Base-by-base conservation (phyloP, 176 grass and related monocot species). In the Echinochloa phyllopogon region DNA sequence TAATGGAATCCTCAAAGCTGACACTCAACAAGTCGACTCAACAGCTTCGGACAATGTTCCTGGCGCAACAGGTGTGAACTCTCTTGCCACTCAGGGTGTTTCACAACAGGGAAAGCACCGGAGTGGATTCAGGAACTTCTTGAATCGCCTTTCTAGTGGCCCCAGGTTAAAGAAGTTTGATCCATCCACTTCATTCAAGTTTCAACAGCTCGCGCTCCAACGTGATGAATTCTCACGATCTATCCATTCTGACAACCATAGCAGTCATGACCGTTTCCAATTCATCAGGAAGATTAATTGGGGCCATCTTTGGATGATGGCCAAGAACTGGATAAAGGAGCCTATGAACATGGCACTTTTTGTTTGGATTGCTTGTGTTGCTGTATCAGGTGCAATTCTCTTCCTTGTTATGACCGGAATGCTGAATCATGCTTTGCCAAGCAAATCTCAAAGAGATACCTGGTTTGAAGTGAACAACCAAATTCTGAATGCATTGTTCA, bases 391-490 rank as follows among this genome's bases (percentile, higher is more conserved):
- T 63, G 85, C 91, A 66, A 98, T 98, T 83, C 91, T 98, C 65
- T 94, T 88, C 29, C 79, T 95, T 75, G 92, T 98, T 80, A 87
- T 95, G 86, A 92, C 91, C 5, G 96, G 96, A 66, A 88, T 98
- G 85, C 79, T 98, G n/a, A 93, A 95, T 87, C 78, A 7, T 69
- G 89, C 61, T 43, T 90, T 94, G 75, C 96, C 92, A 40, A 88
- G 21, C 21, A 98, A 93, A 85, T 75, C 89, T 8, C 69, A 83
- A 60, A 86, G 96, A n/a, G 78, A 98, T 11, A 45, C 79, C 67
- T 98, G 96, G 96, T 94, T 98, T 79, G 96, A 98, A 79, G 87
- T 98, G 84, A 98, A 98, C 87, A 98, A 95, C 69, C 96, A 98
- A 81, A 86, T 98, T 45, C 58, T 98, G 55, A 98, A 98, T 84